phyloP scores from a whole-genome alignment of 2,329 filamentous ascomycete genomes.

The Ophiostoma populinum region DNA sequence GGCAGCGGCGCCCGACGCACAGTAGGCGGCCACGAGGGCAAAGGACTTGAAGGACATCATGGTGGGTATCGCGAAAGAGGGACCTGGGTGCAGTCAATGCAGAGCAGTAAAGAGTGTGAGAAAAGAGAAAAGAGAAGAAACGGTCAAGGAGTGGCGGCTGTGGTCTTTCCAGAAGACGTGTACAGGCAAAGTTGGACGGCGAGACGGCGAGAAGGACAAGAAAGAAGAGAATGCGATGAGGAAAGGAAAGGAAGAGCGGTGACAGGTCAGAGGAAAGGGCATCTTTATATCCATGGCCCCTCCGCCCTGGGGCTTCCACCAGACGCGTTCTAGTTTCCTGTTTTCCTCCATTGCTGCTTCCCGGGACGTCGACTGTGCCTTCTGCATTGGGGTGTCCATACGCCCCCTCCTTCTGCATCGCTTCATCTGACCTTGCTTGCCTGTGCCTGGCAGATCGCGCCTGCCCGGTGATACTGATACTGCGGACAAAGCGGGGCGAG shows the following conservation, averaged over 20 bases:
- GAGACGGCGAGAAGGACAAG: background rate
- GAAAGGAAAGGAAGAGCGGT: no score
- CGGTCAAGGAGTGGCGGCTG: background rate
- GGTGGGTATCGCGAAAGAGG: background rate
- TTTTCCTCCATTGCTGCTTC: background rate
- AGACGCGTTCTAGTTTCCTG: background rate
- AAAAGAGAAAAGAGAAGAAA: background rate
- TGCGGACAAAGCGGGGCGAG: no score
- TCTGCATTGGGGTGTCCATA: background rate
- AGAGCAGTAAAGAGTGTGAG: background rate
- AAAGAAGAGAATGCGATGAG: no score
- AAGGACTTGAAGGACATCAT: background rate
- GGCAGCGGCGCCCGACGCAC: slow-evolving; percentile 5
- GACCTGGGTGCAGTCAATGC: background rate
- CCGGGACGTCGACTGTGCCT: background rate
- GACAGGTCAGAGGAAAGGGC: no score
- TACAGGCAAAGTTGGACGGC: no score
- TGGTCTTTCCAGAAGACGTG: no score
- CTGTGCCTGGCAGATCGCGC: background rate
- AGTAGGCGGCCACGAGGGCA: slow-evolving; percentile 5
- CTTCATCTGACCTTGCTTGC: background rate
- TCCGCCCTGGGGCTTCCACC: no score
- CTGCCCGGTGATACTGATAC: no score
- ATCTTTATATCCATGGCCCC: no score
- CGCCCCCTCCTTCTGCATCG: background rate